phyloP scores from a whole-genome alignment of 768 basidiomycete genomes.

The Kwoniella heveanensis region DNA sequence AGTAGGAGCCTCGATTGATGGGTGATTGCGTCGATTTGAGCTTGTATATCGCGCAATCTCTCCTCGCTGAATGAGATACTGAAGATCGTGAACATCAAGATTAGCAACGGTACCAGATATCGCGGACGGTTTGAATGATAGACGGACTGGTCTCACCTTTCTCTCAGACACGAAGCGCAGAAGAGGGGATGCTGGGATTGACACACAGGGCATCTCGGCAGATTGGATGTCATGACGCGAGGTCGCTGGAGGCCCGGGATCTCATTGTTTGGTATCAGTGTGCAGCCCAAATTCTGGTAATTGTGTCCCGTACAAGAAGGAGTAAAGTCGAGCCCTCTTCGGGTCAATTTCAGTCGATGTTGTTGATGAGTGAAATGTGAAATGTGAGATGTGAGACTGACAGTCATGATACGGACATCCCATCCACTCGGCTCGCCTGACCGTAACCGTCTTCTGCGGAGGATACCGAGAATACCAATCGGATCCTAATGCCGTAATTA shows the following conservation, averaged over 20 bases:
- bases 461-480: no score
- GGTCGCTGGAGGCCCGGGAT: background rate
- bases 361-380: no score
- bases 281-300: no score
- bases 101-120: background rate
- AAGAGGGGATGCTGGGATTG: constrained; percentile 16
- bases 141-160: constrained; percentile 29
- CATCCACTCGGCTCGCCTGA: no score
- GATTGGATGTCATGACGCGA: background rate
- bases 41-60: constrained; percentile 10
- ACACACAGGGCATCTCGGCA: constrained; percentile 28
- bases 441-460: no score
- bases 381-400: no score
- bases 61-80: no score
- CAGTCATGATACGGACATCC: no score
- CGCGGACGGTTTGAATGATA: background rate
- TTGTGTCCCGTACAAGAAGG: no score
- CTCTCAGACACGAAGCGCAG: constrained; percentile 27
- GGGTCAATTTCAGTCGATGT: no score
- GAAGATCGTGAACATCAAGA: constrained; percentile 16
- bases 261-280: background rate
- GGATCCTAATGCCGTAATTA: no score
- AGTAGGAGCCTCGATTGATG: constrained; percentile 2
- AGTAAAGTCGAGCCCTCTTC: no score
- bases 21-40: constrained; percentile 6